These are phyloP conservation scores for Dendrostoma leiphaemia DNA, from an alignment of 2,329 filamentous ascomycete species.

Conservation along the genomic window DNA sequence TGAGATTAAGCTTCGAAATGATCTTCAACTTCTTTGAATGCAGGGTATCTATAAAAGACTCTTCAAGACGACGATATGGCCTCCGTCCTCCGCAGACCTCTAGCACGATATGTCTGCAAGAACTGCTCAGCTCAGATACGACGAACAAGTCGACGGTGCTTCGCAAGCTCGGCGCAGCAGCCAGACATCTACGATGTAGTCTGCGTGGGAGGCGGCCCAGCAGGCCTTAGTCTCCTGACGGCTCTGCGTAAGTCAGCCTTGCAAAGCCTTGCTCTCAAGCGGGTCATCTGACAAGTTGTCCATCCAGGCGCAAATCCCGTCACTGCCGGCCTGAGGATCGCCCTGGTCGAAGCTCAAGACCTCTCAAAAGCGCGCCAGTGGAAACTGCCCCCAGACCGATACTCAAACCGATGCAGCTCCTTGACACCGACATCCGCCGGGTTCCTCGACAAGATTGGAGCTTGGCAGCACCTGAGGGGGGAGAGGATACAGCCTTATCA, in stretches of 20 bases:
- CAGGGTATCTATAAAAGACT: too few species aligned
- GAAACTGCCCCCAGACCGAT: conserved; percentile 65
- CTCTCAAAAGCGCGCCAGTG: conserved; percentile 67
- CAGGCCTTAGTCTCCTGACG: conserved; percentile 78
- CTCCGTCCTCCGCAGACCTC: conserved; percentile 20
- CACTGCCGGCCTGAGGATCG: conserved; percentile 76
- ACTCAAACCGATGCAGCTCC: conserved; percentile 94
- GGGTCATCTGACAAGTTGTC: not conserved
- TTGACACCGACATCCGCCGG: conserved; percentile 84
- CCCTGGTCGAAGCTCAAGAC: conserved; percentile 87
- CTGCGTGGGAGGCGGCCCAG: conserved; percentile 85
- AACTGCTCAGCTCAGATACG: conserved; percentile 43
- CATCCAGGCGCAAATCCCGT: conserved; percentile 68
- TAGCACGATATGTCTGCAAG: conserved; percentile 41
- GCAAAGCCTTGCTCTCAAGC: not conserved
- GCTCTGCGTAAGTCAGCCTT: conserved; percentile 61
- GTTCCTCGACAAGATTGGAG: conserved; percentile 80
- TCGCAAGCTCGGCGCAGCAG: conserved; percentile 36
- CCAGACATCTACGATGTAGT: conserved; percentile 90
- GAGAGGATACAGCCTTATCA: conserved; percentile 82
- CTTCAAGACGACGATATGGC: conserved; percentile 23
- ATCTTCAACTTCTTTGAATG: not conserved
- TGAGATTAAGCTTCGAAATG: not conserved
- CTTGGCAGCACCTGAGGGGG: conserved; percentile 74
- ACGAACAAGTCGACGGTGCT: conserved; percentile 34